Conservation (phyloP, 148 eudicot genomes). For the Rhododendron mucronatum region DNA sequence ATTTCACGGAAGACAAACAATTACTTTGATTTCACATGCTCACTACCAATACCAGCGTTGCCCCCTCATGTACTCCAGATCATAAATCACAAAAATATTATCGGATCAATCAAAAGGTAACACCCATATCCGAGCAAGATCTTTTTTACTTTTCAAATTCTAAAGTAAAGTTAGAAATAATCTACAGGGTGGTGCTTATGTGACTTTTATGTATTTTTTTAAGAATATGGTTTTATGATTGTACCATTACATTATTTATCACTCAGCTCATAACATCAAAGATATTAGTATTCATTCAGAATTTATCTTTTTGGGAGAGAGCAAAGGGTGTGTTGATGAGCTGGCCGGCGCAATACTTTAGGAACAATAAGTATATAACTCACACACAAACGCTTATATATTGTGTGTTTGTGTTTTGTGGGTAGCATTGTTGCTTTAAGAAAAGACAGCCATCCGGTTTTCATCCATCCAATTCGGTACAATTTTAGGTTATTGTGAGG, state of each 20-base stretch:
- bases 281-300: neutral
- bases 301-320: neutral
- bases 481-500: neutral
- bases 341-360: neutral
- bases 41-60: neutral
- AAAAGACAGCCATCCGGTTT: neutral
- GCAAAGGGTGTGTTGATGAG: neutral
- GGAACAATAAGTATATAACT: too few species aligned
- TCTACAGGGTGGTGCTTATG: neutral
- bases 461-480: neutral
- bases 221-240: neutral
- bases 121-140: neutral
- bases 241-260: neutral
- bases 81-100: neutral
- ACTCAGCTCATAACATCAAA: neutral
- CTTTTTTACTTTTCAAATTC: neutral
- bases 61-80: neutral
- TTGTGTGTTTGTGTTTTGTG: too few species aligned
- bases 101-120: neutral
- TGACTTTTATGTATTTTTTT: neutral
- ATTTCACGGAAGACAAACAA: too few species aligned
- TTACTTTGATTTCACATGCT: neutral
- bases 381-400: too few species aligned
- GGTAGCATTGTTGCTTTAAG: neutral
- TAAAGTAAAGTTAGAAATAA: neutral